Percentiles rank a stretch among this genome's conserved stretches.
Evolutionary conservation across 768 basidiomycete genomes (phyloP).

Genomic region (Suillus paluster): DNA sequence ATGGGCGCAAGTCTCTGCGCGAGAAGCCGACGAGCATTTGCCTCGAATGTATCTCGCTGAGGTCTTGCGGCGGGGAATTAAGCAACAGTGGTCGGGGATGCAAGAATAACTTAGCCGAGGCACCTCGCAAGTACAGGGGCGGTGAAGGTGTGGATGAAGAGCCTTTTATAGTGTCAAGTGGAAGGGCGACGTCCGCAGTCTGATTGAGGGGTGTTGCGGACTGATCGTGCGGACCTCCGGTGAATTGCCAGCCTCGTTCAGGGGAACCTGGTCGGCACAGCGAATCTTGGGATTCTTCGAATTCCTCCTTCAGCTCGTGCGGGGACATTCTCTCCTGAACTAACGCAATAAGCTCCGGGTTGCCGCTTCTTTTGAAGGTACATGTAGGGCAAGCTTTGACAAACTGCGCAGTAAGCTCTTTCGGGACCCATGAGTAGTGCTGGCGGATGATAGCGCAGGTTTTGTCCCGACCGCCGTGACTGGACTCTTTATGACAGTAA

Average conservation of each 20-base stretch:
- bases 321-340: constrained; percentile 1
- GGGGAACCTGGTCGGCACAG: background rate
- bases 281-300: background rate
- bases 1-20: background rate
- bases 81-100: background rate
- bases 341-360: constrained; percentile 24
- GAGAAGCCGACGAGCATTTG: background rate
- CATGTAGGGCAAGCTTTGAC: constrained; percentile 84
- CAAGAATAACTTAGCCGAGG: background rate
- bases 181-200: background rate
- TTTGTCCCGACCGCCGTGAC: constrained; percentile 82
- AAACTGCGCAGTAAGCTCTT: constrained; percentile 79
- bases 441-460: constrained; percentile 68
- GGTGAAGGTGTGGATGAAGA: background rate
- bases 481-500: constrained; percentile 65
- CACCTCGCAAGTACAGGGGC: background rate
- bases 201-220: background rate
- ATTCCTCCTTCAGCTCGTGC: background rate
- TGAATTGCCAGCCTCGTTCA: constrained; percentile 21
- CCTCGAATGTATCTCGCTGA: background rate
- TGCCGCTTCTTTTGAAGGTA: constrained; percentile 47
- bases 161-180: background rate
- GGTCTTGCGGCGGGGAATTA: background rate
- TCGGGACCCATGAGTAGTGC: constrained; percentile 84
- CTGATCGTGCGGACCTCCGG: constrained; percentile 33